These are phyloP conservation scores for Chlamydomonas applanata DNA, from an alignment of 139 green algal species.

Conservation along the genomic window DNA sequence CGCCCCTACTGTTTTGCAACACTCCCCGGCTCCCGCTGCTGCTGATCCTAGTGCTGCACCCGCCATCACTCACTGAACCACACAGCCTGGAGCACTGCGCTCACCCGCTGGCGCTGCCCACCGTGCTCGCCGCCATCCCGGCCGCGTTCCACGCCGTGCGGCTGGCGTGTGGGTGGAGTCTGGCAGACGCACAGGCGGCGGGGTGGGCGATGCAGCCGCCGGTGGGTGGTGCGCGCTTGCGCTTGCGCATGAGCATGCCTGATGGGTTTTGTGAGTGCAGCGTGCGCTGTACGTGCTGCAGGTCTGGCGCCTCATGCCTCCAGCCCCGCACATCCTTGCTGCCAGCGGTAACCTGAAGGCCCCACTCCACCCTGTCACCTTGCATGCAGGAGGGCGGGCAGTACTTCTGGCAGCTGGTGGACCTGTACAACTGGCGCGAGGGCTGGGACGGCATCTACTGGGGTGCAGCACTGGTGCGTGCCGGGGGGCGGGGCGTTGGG, in stretches of 20 bases:
- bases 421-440: slow-evolving; percentile 57
- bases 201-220: slow-evolving; percentile 65
- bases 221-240: slow-evolving; percentile 38
- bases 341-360: too few relatives aligned
- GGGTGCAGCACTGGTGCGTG: slow-evolving; percentile 30
- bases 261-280: too few relatives aligned
- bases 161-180: slow-evolving; percentile 22
- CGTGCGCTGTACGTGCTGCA: too few relatives aligned
- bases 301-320: too few relatives aligned
- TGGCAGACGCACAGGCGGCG: slow-evolving; percentile 49
- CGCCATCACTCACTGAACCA: too few relatives aligned
- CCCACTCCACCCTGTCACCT: too few relatives aligned
- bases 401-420: slow-evolving; percentile 72
- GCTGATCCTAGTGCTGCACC: too few relatives aligned
- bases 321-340: too few relatives aligned
- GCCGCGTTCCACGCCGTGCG: slow-evolving; percentile 51
- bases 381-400: slow-evolving; percentile 36
- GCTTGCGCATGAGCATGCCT: too few relatives aligned
- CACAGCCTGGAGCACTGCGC: slow-evolving; percentile 38
- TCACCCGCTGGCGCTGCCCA: slow-evolving; percentile 61
- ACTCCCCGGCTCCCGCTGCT: too few relatives aligned
- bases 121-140: slow-evolving; percentile 52
- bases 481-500: too few relatives aligned
- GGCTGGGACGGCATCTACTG: slow-evolving; percentile 49
- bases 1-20: too few relatives aligned